These are phyloP conservation scores for Cudoniella acicularis DNA, from an alignment of 495 filamentous ascomycete genomes.

Conservation along the genomic window DNA sequence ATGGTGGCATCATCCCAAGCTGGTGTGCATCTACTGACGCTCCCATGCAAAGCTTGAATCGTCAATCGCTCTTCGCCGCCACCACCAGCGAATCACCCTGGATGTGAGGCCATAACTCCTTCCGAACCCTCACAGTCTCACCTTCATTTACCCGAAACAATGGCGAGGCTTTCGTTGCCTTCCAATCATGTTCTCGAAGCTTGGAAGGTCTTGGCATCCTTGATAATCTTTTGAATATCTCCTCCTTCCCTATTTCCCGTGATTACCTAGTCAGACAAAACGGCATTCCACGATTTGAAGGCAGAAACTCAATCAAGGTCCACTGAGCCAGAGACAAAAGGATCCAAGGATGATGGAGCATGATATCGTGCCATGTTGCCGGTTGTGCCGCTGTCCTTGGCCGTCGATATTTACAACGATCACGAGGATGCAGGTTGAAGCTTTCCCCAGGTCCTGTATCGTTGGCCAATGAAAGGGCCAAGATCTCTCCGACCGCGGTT, in stretches of 20 bases:
- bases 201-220: too few relatives aligned
- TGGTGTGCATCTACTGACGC: neutral
- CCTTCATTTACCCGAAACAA: constrained; percentile 4
- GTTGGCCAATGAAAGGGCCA: neutral
- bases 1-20: neutral
- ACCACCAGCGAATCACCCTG: neutral
- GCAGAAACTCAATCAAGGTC: too few relatives aligned
- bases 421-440: too few relatives aligned
- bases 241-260: too few relatives aligned
- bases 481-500: constrained; percentile 2
- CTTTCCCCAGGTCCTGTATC: too few relatives aligned
- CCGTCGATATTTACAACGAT: neutral
- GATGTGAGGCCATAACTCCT: neutral
- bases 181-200: neutral
- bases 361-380: neutral
- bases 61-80: neutral
- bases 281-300: too few relatives aligned
- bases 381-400: constrained; percentile 7
- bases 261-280: too few relatives aligned
- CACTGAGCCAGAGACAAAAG: too few relatives aligned
- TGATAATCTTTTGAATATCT: too few relatives aligned
- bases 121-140: neutral
- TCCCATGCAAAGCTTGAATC: neutral
- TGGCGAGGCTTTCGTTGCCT: neutral
- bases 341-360: too few relatives aligned